Evolutionary conservation across 2,329 filamentous ascomycete genomes (phyloP).

Genomic region (Truncatella angustata): DNA sequence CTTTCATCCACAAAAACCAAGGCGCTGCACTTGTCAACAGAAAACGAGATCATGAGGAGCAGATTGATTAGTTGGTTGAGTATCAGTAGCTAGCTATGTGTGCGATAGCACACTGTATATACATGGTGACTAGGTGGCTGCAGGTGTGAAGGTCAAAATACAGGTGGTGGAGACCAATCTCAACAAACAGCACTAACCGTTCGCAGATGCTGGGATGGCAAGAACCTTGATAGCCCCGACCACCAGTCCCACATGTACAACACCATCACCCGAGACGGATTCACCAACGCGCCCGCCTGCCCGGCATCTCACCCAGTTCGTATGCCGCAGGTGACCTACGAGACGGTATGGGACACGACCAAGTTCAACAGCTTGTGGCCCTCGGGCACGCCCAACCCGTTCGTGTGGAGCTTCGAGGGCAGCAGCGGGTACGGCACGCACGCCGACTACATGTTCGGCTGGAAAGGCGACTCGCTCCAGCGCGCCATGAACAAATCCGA

Average conservation of each 20-base stretch:
- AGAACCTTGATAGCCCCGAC: slow-evolving; percentile 45
- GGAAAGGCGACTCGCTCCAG: slow-evolving; percentile 30
- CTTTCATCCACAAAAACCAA: neutral
- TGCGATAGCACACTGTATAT: too few relatives aligned
- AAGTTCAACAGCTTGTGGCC: slow-evolving; percentile 36
- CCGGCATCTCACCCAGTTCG: slow-evolving; percentile 39
- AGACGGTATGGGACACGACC: slow-evolving; percentile 44
- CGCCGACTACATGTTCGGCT: slow-evolving; percentile 39
- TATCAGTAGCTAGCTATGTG: too few relatives aligned
- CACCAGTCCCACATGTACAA: slow-evolving; percentile 37
- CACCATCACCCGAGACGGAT: slow-evolving; percentile 27
- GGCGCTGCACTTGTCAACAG: too few relatives aligned
- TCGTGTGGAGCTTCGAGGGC: slow-evolving; percentile 28
- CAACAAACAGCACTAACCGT: neutral
- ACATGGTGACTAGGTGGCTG: too few relatives aligned
- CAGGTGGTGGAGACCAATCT: too few relatives aligned
- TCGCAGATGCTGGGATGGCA: slow-evolving; percentile 46
- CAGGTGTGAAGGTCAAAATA: too few relatives aligned
- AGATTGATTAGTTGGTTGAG: too few relatives aligned
- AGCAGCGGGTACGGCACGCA: slow-evolving; percentile 34
- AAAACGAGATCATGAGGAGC: too few relatives aligned
- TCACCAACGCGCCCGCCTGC: slow-evolving; percentile 30
- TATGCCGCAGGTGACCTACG: slow-evolving; percentile 40
- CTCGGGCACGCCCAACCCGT: slow-evolving; percentile 31
- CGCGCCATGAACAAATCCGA: slow-evolving; percentile 30